A percentile compares a stretch with the other conserved stretches of the same genome.
Evolutionary conservation across 441 rosid genomes (phyloP).

Genomic region (Gossypium davidsonii): DNA sequence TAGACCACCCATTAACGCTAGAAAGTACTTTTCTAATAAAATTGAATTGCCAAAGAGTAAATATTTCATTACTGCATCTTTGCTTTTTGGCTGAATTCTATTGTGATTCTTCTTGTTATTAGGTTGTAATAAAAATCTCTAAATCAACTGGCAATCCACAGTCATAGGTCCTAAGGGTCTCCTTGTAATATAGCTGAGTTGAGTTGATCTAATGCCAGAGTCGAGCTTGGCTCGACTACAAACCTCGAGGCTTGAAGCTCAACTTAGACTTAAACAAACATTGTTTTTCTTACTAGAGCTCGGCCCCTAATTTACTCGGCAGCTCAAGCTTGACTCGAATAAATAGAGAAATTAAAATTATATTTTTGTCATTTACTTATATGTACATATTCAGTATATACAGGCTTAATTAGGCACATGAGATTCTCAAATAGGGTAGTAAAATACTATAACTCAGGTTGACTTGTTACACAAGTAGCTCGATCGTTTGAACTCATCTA

Average conservation of each 20-base stretch:
- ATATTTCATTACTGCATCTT: not conserved
- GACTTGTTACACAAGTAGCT: not conserved
- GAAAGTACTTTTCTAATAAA: not conserved
- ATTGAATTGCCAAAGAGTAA: not conserved
- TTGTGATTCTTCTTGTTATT: not conserved
- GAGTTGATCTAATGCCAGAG: not conserved
- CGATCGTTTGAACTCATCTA: not conserved
- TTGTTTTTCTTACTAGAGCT: not conserved
- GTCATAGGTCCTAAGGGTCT: not conserved
- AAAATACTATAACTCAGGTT: not conserved
- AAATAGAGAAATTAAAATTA: not conserved
- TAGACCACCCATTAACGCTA: not conserved
- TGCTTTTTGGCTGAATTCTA: not conserved
- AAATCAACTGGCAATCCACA: not conserved
- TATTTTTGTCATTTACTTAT: not conserved
- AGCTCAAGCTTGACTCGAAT: not conserved
- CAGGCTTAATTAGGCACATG: not conserved
- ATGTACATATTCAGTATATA: not conserved
- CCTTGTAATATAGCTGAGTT: not conserved
- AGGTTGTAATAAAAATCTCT: not conserved
- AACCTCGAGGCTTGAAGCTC: not conserved
- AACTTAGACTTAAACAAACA: not conserved
- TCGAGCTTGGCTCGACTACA: not conserved
- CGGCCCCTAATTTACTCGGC: not conserved
- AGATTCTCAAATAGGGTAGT: not conserved